Evolutionary conservation across 1,139 yeast genomes (phyloP).

Genomic region (Debaryomyces sp.): DNA sequence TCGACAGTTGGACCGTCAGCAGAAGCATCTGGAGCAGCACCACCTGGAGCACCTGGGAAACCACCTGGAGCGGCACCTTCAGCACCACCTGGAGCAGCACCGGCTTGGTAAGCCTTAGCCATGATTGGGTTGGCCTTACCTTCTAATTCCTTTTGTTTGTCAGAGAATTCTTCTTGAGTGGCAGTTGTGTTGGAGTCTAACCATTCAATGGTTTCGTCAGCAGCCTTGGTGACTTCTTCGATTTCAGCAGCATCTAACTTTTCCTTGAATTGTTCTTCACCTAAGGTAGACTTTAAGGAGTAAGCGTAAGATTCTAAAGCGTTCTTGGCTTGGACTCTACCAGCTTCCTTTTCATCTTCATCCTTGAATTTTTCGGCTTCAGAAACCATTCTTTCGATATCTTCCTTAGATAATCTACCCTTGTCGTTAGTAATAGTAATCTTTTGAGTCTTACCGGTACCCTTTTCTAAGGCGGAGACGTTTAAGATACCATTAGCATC

Average conservation of each 20-base stretch:
- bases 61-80: slow-evolving; percentile 62
- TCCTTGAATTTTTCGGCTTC: slow-evolving; percentile 56
- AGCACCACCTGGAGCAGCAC: slow-evolving; percentile 55
- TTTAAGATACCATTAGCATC: slow-evolving; percentile 96
- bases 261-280: slow-evolving; percentile 79
- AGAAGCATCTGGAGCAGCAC: slow-evolving; percentile 65
- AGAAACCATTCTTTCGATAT: slow-evolving; percentile 52
- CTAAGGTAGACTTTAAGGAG: slow-evolving; percentile 81
- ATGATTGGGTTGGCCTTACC: slow-evolving; percentile 92
- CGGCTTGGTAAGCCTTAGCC: slow-evolving; percentile 86
- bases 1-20: slow-evolving; percentile 91
- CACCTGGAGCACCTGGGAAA: slow-evolving; percentile 66
- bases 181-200: slow-evolving; percentile 88
- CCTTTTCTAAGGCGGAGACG: slow-evolving; percentile 93
- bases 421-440: slow-evolving; percentile 54
- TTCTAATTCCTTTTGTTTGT: slow-evolving; percentile 93
- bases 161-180: slow-evolving; percentile 82
- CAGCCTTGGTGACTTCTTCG: slow-evolving; percentile 77
- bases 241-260: slow-evolving; percentile 82
- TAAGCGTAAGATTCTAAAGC: slow-evolving; percentile 91
- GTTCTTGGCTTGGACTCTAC: slow-evolving; percentile 67
- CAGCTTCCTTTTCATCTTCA: slow-evolving; percentile 51
- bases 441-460: slow-evolving; percentile 74
- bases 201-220: slow-evolving; percentile 86
- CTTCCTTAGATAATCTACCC: slow-evolving; percentile 56